Conservation (phyloP, 768 basidiomycete species). For the Tricholoma sp. region DNA sequence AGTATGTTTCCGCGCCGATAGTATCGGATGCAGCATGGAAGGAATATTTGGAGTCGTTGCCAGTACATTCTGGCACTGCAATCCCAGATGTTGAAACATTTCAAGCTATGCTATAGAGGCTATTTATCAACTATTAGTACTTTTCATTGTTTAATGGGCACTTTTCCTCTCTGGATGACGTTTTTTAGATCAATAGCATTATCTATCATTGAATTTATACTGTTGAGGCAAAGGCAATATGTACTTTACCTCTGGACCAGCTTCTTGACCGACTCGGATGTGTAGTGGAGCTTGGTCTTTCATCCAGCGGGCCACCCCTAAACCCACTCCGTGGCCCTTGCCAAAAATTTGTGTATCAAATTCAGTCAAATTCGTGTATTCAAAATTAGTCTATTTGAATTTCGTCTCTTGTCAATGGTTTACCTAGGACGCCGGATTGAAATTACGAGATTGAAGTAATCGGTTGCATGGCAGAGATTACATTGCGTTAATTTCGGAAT, state of each 20-base stretch:
- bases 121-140: not conserved
- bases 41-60: constrained; percentile 32
- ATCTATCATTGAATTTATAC: constrained; percentile 1
- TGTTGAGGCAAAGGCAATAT: not conserved
- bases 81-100: constrained; percentile 29
- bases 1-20: constrained; percentile 50
- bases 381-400: too few relatives aligned
- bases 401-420: too few relatives aligned
- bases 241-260: too few relatives aligned
- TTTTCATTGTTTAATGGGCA: not conserved
- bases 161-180: not conserved
- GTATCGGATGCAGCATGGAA: constrained; percentile 49
- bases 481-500: not conserved
- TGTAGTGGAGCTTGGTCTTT: too few relatives aligned
- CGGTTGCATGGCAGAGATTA: not conserved
- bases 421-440: too few relatives aligned
- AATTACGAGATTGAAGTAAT: too few relatives aligned
- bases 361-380: too few relatives aligned
- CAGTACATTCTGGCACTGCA: constrained; percentile 40
- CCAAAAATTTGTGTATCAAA: too few relatives aligned
- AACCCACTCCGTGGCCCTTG: too few relatives aligned
- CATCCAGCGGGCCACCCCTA: too few relatives aligned
- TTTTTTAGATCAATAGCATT: not conserved
- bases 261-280: too few relatives aligned
- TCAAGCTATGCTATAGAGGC: constrained; percentile 37